phyloP scores from a whole-genome alignment of 192 early-diverging fungal genomes.

The Backusella tuberculispora region DNA sequence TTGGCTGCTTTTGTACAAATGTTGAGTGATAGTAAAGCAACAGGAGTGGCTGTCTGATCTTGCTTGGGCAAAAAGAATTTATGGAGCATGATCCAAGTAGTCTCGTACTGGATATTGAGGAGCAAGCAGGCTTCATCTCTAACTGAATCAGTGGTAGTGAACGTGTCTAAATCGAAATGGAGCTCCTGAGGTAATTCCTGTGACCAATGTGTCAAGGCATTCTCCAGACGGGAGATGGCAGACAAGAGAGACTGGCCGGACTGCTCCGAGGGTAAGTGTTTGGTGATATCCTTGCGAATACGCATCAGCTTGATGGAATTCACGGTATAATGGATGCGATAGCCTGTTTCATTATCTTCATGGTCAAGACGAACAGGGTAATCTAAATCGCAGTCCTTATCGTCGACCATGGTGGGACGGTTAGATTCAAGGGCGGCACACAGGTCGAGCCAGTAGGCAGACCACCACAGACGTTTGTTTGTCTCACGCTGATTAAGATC shows the following conservation, averaged over 20 bases:
- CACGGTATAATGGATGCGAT: constrained; percentile 42
- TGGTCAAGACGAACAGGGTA: constrained; percentile 39
- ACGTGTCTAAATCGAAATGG: constrained; percentile 39
- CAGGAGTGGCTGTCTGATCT: constrained; percentile 47
- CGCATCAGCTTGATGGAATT: constrained; percentile 49
- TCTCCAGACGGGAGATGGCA: constrained; percentile 48
- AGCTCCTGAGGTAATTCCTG: constrained; percentile 37
- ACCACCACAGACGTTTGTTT: constrained; percentile 48
- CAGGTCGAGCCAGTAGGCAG: constrained; percentile 48
- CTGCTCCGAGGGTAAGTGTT: constrained; percentile 47
- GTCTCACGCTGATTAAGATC: constrained; percentile 42
- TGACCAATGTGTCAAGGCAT: constrained; percentile 43
- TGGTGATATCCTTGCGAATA: constrained; percentile 49
- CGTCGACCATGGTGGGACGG: constrained; percentile 49
- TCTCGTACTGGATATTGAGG: constrained; percentile 46
- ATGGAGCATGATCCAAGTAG: constrained; percentile 50
- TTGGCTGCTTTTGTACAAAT: constrained; percentile 50
- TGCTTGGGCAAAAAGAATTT: constrained; percentile 50
- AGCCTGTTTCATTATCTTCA: constrained; percentile 45
- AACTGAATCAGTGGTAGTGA: constrained; percentile 28
- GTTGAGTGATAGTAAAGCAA: constrained; percentile 43
- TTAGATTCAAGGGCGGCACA: constrained; percentile 48
- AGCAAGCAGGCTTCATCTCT: constrained; percentile 43
- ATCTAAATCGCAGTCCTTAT: constrained; percentile 48
- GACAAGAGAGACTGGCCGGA: constrained; percentile 47